Conservation (phyloP, 2,329 filamentous ascomycete genomes). For the Arthrobotrys sinensis region DNA sequence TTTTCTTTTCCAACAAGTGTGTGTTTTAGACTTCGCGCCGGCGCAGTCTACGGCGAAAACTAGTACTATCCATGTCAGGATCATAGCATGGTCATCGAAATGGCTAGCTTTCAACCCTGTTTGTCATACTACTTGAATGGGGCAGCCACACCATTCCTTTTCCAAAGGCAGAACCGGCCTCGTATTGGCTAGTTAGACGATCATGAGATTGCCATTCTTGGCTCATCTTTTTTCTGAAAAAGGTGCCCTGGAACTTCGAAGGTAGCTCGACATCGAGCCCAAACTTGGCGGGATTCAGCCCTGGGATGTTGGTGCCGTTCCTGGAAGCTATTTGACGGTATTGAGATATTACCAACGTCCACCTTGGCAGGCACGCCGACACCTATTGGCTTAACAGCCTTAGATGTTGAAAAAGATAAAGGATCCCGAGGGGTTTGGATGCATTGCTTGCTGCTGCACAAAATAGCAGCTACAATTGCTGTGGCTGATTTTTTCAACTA, state of each 20-base stretch:
- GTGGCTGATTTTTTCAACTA: not conserved
- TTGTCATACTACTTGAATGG: constrained; percentile 1
- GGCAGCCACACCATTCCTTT: constrained; percentile 38
- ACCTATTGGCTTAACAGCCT: not conserved
- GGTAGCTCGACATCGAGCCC: too few relatives aligned
- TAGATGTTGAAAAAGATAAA: not conserved
- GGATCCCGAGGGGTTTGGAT: not conserved
- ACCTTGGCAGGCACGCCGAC: not conserved
- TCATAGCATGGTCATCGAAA: not conserved
- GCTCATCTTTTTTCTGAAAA: not conserved
- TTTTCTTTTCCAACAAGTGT: not conserved
- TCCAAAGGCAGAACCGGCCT: constrained; percentile 20
- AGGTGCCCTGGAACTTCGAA: not conserved
- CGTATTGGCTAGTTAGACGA: constrained; percentile 22
- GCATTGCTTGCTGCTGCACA: not conserved
- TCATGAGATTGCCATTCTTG: constrained; percentile 29
- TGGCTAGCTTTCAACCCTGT: constrained; percentile 27
- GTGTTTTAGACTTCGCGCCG: not conserved
- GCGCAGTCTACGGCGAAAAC: not conserved
- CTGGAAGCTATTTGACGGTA: not conserved
- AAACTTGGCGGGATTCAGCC: not conserved
- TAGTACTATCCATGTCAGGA: not conserved
- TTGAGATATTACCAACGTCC: not conserved
- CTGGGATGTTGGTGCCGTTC: not conserved
- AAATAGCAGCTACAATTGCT: constrained; percentile 1